Percentiles rank a stretch among this genome's conserved stretches.
These are phyloP conservation scores for Zygnema cylindricum DNA, from an alignment of 139 green algal species.

Conservation along the genomic window DNA sequence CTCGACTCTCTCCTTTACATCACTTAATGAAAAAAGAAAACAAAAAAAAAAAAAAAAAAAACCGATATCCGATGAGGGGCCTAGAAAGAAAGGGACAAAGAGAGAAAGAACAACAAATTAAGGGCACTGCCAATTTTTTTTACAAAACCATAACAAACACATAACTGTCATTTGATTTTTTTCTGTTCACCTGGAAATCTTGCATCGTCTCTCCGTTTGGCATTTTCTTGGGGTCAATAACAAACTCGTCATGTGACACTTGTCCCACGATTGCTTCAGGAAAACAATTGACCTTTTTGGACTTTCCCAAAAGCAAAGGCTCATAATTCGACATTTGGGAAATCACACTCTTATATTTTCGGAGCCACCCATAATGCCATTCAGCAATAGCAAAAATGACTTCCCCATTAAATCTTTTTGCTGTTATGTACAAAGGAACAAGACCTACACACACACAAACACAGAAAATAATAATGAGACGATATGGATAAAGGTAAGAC, in stretches of 20 bases:
- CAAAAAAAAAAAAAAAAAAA: no score
- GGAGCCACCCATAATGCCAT: neutral
- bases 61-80: no score
- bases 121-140: no score
- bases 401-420: neutral
- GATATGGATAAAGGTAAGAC: no score
- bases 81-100: no score
- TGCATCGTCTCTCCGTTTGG: constrained; percentile 7
- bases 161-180: no score
- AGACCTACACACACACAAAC: neutral
- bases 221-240: neutral
- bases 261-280: neutral
- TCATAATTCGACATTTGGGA: neutral
- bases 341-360: neutral
- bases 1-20: no score
- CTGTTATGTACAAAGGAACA: constrained; percentile 11
- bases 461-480: no score
- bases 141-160: no score
- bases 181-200: constrained; percentile 8
- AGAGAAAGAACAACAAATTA: no score
- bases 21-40: no score
- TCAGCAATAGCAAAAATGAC: constrained; percentile 17
- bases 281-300: constrained; percentile 16
- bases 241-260: neutral
- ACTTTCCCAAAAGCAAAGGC: neutral